Conservation (phyloP, 352 stramenopile genomes). For the Thraustochytrium sp. region DNA sequence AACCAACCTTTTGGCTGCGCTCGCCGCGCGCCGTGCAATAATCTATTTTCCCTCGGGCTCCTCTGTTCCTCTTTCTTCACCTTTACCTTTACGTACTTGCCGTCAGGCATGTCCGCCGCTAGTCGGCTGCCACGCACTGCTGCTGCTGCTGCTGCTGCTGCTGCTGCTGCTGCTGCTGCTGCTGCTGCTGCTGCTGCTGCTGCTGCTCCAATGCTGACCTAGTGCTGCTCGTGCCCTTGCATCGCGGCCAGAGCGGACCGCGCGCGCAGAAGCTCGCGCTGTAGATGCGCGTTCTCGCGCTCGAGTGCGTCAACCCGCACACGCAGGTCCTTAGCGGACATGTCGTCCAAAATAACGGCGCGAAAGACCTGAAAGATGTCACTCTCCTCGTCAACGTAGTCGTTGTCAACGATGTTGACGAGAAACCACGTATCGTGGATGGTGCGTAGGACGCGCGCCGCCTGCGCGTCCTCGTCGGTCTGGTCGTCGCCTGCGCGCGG, state of each 20-base stretch:
- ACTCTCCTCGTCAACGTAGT: slow-evolving; percentile 63
- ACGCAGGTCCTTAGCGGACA: neutral
- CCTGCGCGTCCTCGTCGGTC: slow-evolving; percentile 66
- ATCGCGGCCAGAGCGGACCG: neutral
- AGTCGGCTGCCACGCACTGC: too few relatives aligned
- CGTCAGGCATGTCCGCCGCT: too few relatives aligned
- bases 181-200: too few relatives aligned
- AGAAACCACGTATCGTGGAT: slow-evolving; percentile 95
- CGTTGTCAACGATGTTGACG: slow-evolving; percentile 97
- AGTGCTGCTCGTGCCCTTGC: neutral
- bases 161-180: too few relatives aligned
- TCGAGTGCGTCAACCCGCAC: slow-evolving; percentile 4
- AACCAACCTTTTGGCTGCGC: too few relatives aligned
- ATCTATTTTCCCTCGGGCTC: too few relatives aligned
- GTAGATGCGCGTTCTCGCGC: slow-evolving; percentile 14
- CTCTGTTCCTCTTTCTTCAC: too few relatives aligned
- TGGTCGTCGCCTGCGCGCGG: neutral
- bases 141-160: too few relatives aligned
- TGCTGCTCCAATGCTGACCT: too few relatives aligned
- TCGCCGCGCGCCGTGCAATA: too few relatives aligned
- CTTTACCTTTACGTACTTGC: too few relatives aligned
- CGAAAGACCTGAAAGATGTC: slow-evolving; percentile 51
- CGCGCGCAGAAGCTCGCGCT: neutral
- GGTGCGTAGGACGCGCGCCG: slow-evolving; percentile 79
- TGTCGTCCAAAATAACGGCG: slow-evolving; percentile 41